phyloP scores from a whole-genome alignment of 1,139 yeast genomes.

The Geotrichum reessii region DNA sequence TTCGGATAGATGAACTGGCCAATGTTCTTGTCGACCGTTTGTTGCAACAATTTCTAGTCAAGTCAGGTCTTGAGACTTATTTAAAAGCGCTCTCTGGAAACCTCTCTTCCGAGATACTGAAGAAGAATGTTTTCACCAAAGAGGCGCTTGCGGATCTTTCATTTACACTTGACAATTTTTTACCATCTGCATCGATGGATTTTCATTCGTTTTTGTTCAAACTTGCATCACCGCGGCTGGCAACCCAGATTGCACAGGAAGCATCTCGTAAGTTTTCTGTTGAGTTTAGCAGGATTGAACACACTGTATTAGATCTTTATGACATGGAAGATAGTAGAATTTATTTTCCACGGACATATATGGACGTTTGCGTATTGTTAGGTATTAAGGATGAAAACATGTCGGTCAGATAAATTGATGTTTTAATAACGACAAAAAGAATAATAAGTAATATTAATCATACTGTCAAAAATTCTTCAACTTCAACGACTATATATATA shows the following conservation, averaged over 20 bases:
- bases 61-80: constrained; percentile 27
- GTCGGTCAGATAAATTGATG: constrained; percentile 9
- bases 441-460: not conserved
- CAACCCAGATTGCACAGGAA: constrained; percentile 31
- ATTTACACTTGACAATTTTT: constrained; percentile 33
- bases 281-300: constrained; percentile 30
- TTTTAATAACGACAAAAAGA: not conserved
- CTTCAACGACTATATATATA: too few species aligned
- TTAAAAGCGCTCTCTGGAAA: constrained; percentile 5
- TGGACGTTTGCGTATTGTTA: constrained; percentile 18
- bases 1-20: constrained; percentile 29
- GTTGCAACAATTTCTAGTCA: constrained; percentile 25
- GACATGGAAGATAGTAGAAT: constrained; percentile 22
- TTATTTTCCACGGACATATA: constrained; percentile 17
- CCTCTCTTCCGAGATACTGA: constrained; percentile 9
- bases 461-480: not conserved
- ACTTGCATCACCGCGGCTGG: constrained; percentile 35
- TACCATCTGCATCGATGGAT: constrained; percentile 37
- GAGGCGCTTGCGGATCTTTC: constrained; percentile 36
- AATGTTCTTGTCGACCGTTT: constrained; percentile 32
- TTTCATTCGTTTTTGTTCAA: constrained; percentile 30
- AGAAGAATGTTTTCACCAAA: constrained; percentile 13
- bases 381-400: constrained; percentile 16
- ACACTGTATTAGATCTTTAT: constrained; percentile 23
- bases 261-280: constrained; percentile 34